phyloP scores from a whole-genome alignment of 202 grass and related monocot species.

The Zizania palustris region DNA sequence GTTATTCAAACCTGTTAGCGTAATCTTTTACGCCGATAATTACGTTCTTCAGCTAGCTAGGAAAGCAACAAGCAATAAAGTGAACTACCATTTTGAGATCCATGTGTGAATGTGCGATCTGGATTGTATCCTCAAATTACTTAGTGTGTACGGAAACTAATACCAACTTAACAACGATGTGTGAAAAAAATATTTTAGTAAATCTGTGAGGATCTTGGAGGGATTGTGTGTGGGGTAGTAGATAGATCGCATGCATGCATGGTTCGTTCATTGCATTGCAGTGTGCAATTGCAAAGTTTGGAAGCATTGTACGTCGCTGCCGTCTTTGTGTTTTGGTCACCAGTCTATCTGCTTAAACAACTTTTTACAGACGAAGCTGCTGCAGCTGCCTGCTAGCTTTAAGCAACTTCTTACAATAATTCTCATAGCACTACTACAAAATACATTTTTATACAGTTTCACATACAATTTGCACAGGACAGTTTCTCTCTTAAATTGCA shows the following conservation, averaged over 20 bases:
- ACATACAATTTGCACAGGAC: too few relatives aligned
- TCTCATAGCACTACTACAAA: not conserved
- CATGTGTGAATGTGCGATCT: not conserved
- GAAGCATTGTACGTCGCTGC: constrained; percentile 18
- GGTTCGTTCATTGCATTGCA: not conserved
- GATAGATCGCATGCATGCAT: not conserved
- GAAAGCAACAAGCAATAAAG: too few relatives aligned
- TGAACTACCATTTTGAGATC: too few relatives aligned
- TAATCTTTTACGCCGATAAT: too few relatives aligned
- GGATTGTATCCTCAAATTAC: not conserved
- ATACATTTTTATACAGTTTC: too few relatives aligned
- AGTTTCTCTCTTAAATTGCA: too few relatives aligned
- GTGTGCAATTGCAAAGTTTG: constrained; percentile 31
- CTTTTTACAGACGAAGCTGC: not conserved
- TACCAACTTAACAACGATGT: not conserved
- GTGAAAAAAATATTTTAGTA: constrained; percentile 16
- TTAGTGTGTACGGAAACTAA: not conserved
- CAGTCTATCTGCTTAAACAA: constrained; percentile 7
- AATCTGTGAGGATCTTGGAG: not conserved
- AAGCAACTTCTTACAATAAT: not conserved
- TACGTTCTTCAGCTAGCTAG: too few relatives aligned
- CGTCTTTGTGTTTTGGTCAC: constrained; percentile 7
- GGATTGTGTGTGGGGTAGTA: constrained; percentile 21
- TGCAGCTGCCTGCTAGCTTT: not conserved
- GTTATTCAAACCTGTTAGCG: too few relatives aligned